Evolutionary conservation across 2,329 filamentous ascomycete genomes (phyloP).

Genomic region (Penicillium sp.): DNA sequence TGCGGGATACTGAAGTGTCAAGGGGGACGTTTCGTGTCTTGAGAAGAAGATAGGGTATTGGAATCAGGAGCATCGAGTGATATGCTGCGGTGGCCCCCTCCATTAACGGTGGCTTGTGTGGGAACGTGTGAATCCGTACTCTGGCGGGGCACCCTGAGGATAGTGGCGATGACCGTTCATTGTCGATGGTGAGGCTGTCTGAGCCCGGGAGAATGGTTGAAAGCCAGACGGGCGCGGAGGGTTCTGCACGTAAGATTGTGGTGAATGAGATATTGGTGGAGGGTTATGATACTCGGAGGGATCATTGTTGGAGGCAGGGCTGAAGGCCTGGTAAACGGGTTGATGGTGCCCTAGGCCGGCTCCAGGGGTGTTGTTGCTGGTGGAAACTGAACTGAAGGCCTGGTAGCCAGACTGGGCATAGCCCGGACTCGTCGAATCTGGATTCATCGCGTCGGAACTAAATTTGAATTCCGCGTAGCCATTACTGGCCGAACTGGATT

Average conservation of each 20-base stretch:
- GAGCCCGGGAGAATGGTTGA: constrained; percentile 15
- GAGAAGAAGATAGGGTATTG: no score
- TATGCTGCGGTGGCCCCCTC: no score
- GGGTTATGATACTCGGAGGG: neutral
- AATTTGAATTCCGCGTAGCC: no score
- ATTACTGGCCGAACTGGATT: no score
- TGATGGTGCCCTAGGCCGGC: constrained; percentile 5
- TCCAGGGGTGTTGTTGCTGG: no score
- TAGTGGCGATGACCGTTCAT: constrained; percentile 14
- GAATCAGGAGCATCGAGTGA: no score
- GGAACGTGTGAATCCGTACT: constrained; percentile 20
- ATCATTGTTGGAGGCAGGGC: neutral
- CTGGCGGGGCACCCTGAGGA: constrained; percentile 9
- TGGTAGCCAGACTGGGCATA: no score
- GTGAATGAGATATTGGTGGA: constrained; percentile 6
- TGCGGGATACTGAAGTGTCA: neutral
- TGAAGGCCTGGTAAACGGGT: constrained; percentile 20
- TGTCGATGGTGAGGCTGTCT: constrained; percentile 17
- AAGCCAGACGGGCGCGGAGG: constrained; percentile 11
- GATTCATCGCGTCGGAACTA: no score
- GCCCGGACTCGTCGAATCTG: no score
- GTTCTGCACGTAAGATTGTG: constrained; percentile 5
- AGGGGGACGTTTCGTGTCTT: no score
- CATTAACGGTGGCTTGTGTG: constrained; percentile 18
- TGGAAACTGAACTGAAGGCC: no score